Evolutionary conservation across 2,329 filamentous ascomycete genomes (phyloP).

Genomic region (Pestalotiopsis sp.): DNA sequence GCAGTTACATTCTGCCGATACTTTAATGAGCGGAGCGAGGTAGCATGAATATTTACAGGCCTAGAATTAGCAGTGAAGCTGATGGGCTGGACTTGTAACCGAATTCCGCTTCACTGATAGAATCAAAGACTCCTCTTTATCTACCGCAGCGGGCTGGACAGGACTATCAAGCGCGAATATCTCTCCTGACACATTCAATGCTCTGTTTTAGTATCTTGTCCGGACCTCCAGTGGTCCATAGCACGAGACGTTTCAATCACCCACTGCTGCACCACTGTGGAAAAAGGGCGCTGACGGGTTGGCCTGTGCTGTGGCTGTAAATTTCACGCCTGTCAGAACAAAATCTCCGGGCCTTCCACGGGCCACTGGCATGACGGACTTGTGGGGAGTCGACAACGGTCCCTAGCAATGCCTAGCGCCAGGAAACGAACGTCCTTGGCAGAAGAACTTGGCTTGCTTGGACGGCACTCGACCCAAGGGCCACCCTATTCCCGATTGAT

Average conservation of each 20-base stretch:
- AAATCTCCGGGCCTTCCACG: slow-evolving; percentile 2
- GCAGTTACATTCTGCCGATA: background rate
- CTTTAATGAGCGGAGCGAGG: background rate
- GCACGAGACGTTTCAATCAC: background rate
- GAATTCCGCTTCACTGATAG: background rate
- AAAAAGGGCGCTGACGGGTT: background rate
- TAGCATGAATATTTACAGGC: background rate
- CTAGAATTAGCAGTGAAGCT: background rate
- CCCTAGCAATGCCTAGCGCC: slow-evolving; percentile 1
- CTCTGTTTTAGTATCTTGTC: background rate
- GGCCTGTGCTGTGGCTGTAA: slow-evolving; percentile 6
- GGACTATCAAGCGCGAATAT: background rate
- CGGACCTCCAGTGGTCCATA: background rate
- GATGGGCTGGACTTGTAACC: background rate
- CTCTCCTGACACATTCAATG: background rate
- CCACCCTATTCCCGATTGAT: background rate
- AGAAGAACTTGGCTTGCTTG: background rate
- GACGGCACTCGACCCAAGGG: background rate
- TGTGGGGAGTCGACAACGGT: slow-evolving; percentile 10
- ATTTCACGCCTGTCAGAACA: slow-evolving; percentile 2
- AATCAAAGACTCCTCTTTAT: background rate
- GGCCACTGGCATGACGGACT: background rate
- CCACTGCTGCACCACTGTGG: background rate
- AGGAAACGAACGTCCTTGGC: slow-evolving; percentile 1
- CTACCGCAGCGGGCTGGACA: background rate